phyloP scores from a whole-genome alignment of 75 land plant genomes.

The Isoetes taiwanensis region DNA sequence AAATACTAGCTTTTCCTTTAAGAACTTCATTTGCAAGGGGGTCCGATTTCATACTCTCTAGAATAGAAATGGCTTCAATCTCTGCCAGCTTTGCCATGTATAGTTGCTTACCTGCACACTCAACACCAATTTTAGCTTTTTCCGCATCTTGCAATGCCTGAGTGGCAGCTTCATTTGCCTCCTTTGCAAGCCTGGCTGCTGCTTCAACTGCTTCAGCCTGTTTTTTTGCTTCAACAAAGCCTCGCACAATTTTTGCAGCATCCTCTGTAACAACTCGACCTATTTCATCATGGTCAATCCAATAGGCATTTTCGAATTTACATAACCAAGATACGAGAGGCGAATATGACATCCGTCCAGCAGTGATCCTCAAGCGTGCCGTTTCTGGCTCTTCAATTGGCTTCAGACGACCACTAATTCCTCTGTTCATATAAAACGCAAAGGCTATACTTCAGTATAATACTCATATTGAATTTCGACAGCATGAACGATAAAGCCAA shows the following conservation, averaged over 20 bases:
- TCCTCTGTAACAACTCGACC: slow-evolving; percentile 7
- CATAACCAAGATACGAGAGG: slow-evolving; percentile 8
- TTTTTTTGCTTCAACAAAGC: not conserved
- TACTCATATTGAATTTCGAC: too few relatives aligned
- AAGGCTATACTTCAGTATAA: too few relatives aligned
- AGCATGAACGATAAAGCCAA: too few relatives aligned
- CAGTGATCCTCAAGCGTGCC: slow-evolving; percentile 8
- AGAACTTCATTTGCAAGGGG: slow-evolving; percentile 19
- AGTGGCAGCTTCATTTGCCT: slow-evolving; percentile 13
- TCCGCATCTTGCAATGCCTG: slow-evolving; percentile 13
- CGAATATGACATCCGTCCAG: slow-evolving; percentile 7
- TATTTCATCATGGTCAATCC: slow-evolving; percentile 8
- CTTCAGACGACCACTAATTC: slow-evolving; percentile 18
- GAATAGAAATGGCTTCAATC: slow-evolving; percentile 3
- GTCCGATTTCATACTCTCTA: slow-evolving; percentile 9
- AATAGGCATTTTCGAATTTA: slow-evolving; percentile 9
- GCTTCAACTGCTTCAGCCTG: not conserved
- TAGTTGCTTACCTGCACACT: slow-evolving; percentile 11
- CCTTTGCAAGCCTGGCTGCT: slow-evolving; percentile 13
- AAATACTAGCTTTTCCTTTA: slow-evolving; percentile 3
- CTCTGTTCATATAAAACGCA: too few relatives aligned
- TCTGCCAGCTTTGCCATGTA: slow-evolving; percentile 21
- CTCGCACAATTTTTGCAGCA: not conserved
- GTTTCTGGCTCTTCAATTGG: slow-evolving; percentile 14
- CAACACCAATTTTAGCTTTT: slow-evolving; percentile 10